Percentiles rank a stretch among this genome's conserved stretches.
These are phyloP conservation scores for Selenicereus undatus DNA, from an alignment of 148 eudicot genomes.

Conservation along the genomic window DNA sequence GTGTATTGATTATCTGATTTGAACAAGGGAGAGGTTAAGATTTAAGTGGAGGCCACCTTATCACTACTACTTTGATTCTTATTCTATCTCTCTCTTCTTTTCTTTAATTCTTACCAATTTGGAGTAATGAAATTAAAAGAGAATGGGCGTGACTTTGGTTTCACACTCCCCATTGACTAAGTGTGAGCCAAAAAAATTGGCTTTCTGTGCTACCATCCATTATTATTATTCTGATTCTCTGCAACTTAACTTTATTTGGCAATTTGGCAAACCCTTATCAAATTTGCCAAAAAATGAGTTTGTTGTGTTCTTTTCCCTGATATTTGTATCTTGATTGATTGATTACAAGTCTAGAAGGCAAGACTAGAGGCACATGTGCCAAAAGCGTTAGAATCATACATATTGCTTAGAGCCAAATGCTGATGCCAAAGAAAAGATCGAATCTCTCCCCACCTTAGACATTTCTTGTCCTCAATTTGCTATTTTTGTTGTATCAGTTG, in stretches of 20 bases:
- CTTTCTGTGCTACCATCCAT: neutral
- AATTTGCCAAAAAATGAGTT: neutral
- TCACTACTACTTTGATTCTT: neutral
- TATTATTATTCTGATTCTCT: constrained; percentile 2
- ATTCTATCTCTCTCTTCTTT: neutral
- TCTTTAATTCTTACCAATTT: neutral
- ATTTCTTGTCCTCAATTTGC: neutral
- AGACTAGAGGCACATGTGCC: neutral
- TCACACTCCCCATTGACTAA: constrained; percentile 3
- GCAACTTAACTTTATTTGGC: neutral
- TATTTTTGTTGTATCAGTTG: neutral
- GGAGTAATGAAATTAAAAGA: neutral
- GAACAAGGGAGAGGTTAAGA: neutral
- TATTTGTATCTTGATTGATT: neutral
- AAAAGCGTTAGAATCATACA: neutral
- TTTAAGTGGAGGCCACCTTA: constrained; percentile 3
- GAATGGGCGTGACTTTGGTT: neutral
- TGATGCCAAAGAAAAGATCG: neutral
- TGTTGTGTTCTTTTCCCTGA: neutral
- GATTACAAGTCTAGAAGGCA: no score
- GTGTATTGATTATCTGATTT: no score
- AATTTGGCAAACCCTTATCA: neutral
- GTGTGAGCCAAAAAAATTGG: neutral
- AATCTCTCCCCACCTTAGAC: neutral
- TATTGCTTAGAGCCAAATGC: neutral